phyloP scores from a whole-genome alignment of 306 rosid genomes.

The Quercus mongolica region DNA sequence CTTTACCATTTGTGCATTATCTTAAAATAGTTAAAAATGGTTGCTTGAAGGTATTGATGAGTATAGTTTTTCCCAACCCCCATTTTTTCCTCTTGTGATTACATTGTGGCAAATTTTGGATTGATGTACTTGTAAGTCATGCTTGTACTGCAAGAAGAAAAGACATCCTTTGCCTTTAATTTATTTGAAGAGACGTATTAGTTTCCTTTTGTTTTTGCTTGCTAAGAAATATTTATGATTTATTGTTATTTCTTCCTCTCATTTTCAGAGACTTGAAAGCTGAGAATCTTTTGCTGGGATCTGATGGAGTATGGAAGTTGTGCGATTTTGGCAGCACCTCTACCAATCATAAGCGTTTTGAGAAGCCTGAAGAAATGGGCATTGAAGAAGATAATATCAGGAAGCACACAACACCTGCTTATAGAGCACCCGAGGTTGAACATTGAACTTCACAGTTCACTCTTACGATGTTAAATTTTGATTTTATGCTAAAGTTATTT shows the following conservation, averaged over 20 bases:
- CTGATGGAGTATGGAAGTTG: slow-evolving; percentile 90
- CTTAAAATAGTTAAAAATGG: not conserved
- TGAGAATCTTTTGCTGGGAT: slow-evolving; percentile 70
- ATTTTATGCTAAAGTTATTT: slow-evolving; percentile 6
- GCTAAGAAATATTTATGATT: not conserved
- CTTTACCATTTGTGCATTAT: not conserved
- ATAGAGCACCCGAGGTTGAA: slow-evolving; percentile 90
- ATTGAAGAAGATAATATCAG: slow-evolving; percentile 98
- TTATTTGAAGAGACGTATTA: not conserved
- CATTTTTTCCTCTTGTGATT: not conserved
- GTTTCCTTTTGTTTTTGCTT: not conserved
- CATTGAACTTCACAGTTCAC: slow-evolving; percentile 19
- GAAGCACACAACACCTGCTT: slow-evolving; percentile 97
- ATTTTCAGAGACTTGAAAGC: slow-evolving; percentile 87
- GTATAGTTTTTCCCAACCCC: not conserved
- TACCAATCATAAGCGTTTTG: slow-evolving; percentile 89
- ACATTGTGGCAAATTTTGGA: not conserved
- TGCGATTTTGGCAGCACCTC: slow-evolving; percentile 98
- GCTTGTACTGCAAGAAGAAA: not conserved
- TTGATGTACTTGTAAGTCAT: not conserved
- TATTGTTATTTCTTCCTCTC: slow-evolving; percentile 1
- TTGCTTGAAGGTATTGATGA: not conserved
- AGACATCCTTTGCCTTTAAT: not conserved
- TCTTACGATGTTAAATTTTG: not conserved
- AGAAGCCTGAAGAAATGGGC: slow-evolving; percentile 98